Conservation (phyloP, 225 moss, liverwort and hornwort species). For the Pseudisothecium myosuroides region DNA sequence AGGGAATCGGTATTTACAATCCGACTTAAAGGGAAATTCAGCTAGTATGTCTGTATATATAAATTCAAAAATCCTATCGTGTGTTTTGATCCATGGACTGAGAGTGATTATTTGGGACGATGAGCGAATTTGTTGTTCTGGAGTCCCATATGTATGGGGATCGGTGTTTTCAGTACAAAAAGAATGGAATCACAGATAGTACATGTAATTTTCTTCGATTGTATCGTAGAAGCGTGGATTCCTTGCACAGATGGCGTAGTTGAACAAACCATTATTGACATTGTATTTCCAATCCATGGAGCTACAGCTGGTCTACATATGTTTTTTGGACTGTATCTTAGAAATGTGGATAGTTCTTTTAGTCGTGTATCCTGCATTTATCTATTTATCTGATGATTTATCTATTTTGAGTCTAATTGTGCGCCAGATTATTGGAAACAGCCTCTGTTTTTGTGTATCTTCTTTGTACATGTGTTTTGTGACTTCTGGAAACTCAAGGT, state of each 20-base stretch:
- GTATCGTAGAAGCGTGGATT: neutral
- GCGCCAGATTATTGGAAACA: neutral
- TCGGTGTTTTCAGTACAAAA: neutral
- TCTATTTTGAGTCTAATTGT: neutral
- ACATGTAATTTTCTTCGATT: neutral
- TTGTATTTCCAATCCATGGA: neutral
- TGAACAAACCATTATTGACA: neutral
- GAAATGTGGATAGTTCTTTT: neutral
- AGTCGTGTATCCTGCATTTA: neutral
- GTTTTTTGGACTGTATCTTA: neutral
- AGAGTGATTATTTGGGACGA: neutral
- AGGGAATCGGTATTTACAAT: neutral
- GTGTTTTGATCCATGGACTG: neutral
- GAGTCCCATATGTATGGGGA: neutral
- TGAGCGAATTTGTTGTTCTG: neutral
- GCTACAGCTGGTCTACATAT: neutral
- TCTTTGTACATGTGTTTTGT: neutral
- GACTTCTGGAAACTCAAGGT: neutral
- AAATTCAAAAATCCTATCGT: neutral
- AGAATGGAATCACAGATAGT: neutral
- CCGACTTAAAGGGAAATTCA: neutral
- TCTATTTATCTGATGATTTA: too few species aligned
- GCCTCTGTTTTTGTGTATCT: neutral
- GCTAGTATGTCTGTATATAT: too few species aligned
- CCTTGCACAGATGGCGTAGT: neutral